Base-by-base conservation (phyloP, 768 basidiomycete genomes). In the Clavaria fumosa region DNA sequence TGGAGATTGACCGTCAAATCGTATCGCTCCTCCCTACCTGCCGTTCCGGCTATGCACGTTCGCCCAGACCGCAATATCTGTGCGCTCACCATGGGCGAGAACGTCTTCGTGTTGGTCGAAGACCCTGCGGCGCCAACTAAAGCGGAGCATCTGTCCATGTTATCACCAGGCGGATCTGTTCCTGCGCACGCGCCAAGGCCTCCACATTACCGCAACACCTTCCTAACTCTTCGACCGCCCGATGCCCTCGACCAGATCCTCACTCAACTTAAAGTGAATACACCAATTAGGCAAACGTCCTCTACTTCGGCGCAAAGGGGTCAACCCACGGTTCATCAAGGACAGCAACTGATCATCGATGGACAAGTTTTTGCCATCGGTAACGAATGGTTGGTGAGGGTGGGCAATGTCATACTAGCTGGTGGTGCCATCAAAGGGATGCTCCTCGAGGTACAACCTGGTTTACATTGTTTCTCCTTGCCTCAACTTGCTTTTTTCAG, bases 351-450 rank as follows among this genome's bases (percentile, higher is more conserved):
- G n/a, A 56, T 59, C 12, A 70, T 88, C 21, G 83, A 86, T 37
- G 83, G 82, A 0, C 58, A 67, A 37, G 64, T 80, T n/a, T 85
- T 74, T 50, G 56, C 71, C 12, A 81, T 88, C 37, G 83, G 83
- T 1, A 76, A 60, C 23, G 83, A 88, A 52, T 88, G 84, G 79
- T 56, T 85, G 12, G 76, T 88, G 6, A 67, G 83, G 11, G 72
- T 75, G 23, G 83, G 83, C 6, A 82, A 82, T 53, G 82, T 88
- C 24, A 66, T 72, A 30, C 60, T 83, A 14, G 70, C 78, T 15
- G 80, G 81, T 15, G 81, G 82, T 22, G 71, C 70, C 4, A 63
- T 79, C 3, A 82, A 75, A 49, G 83, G 83, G n/a, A 82, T 88
- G 78, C 62, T 88, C 27, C 60, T 88, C 19, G 83, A 88, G 72